Evolutionary conservation across 768 basidiomycete species (phyloP).

Genomic region (Lactifluus pinguis): DNA sequence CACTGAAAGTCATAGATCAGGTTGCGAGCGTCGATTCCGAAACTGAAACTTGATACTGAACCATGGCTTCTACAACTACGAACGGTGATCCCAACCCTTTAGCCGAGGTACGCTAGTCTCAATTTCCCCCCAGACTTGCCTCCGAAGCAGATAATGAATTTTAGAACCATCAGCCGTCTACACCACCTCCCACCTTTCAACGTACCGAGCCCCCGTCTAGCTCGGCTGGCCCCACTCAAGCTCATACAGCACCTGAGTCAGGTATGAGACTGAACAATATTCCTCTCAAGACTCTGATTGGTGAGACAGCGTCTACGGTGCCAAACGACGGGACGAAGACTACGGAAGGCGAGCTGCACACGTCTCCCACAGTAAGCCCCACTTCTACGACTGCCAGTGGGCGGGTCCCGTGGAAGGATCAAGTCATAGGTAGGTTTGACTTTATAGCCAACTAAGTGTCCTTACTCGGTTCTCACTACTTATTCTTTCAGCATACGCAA

Average conservation of each 20-base stretch:
- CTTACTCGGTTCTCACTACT: neutral
- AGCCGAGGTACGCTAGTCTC: neutral
- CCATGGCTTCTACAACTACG: neutral
- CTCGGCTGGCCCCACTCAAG: slow-evolving; percentile 22
- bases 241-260: slow-evolving; percentile 29
- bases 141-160: neutral
- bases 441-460: neutral
- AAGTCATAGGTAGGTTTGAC: slow-evolving; percentile 39
- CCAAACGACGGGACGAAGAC: slow-evolving; percentile 31
- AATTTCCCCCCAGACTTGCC: no score
- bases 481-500: slow-evolving; percentile 4
- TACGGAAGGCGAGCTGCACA: slow-evolving; percentile 20
- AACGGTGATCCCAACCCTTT: neutral
- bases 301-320: slow-evolving; percentile 21
- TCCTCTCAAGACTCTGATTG: neutral
- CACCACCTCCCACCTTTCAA: neutral
- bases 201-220: slow-evolving; percentile 21
- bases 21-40: no score
- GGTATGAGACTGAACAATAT: slow-evolving; percentile 9
- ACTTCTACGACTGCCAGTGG: slow-evolving; percentile 11
- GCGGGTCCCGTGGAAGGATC: slow-evolving; percentile 49
- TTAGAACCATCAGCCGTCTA: neutral
- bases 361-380: slow-evolving; percentile 16
- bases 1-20: neutral
- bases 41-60: neutral